Evolutionary conservation across 495 filamentous ascomycete species (phyloP), one percentile per base, ranked within the genome.

Genomic region (Endocarpon pusillum): DNA sequence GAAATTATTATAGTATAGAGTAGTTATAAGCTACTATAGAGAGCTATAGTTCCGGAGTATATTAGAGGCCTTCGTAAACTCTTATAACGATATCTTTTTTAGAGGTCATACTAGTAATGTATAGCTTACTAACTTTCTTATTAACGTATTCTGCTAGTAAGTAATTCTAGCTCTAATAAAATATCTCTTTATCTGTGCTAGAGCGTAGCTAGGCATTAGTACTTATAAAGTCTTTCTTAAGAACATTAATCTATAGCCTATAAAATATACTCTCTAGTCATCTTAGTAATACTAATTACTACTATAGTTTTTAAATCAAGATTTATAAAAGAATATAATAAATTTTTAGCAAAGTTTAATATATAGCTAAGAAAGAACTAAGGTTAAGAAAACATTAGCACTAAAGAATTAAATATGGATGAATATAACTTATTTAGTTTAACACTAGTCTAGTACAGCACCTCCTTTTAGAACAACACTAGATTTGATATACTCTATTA

Each of bases 321-420:
- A 14, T 64, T 49, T 27, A 61, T 62, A 10, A 60, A 55, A 3
- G 86, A 83, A 48, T 72, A 92, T 4, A 94, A 67, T 20, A 94
- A 64, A 53, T 94, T 94, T 58, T 93, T 80, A 16, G 85, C 83
- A 51, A 93, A 93, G 47, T 94, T 94, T 36, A 93, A 59, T 30
- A 57, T 71, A 14, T 79, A 71, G 4, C 75, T 78, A 25, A 69
- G 51, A 48, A 92, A 97, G 61, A 92, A 94, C 18, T 64, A 55
- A 1, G 89, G 85, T 24, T 79, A 69, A 9, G 89, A 87, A 46
- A 89, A 94, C 57, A 97, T 75, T 14, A 67, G 52, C 1, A 72
- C 59, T 31, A 66, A 48, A 20, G 67, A 53, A 21, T 75, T 63
- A 9, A 94, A 56, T 16, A 83, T 79, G 82, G 91, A 51, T 19